Evolutionary conservation across 768 basidiomycete genomes (phyloP), one percentile per base, ranked within the genome.

Genomic region (Mycena alexandri): DNA sequence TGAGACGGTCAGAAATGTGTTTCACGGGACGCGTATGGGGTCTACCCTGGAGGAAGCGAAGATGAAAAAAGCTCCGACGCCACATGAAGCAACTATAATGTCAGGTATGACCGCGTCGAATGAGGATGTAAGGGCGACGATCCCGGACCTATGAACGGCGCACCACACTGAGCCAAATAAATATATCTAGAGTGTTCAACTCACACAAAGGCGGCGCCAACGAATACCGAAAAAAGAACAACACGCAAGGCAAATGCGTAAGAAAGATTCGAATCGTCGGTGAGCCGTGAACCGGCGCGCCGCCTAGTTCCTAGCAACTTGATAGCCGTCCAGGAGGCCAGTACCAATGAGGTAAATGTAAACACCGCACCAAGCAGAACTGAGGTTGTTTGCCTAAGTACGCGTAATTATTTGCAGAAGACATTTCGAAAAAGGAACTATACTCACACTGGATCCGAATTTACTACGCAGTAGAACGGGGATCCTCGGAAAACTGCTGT

Each of bases 231-330:
- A 44, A 70, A 70, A 11, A 67, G 10, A 2, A 70, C 29, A 12
- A 65, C 60, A 7, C 69, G 69, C 4, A 59, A 16, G 3, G 57
- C 57, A 34, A 66, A 70, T 3, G 89, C 24, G 78, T 86, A 69
- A 80, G 85, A 66, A 80, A 84, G 61, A 76, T 80, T 44, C 12
- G 43, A 16, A 41, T 65, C 61, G 8, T 68, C 41, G 21, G 53
- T 50, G 21, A 59, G 19, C n/a, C 69, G 47, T 12, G 22, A 33
- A 21, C n/a, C 47, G 8, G 47, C 33, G 25, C 56, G 64, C 41
- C 56, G 54, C 14, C 61, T 64, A 4, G 43, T 70, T 8, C 11
- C 14, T 41, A 70, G 14, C 7, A 70, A n/a, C 14, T 33, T 58
- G 48, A 50, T 34, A 38, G 56, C 3, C 22, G 56, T 70, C 69